Percentiles rank a stretch among this genome's conserved stretches.
Conservation (phyloP, 441 rosid species). For the Gossypium aridum region DNA sequence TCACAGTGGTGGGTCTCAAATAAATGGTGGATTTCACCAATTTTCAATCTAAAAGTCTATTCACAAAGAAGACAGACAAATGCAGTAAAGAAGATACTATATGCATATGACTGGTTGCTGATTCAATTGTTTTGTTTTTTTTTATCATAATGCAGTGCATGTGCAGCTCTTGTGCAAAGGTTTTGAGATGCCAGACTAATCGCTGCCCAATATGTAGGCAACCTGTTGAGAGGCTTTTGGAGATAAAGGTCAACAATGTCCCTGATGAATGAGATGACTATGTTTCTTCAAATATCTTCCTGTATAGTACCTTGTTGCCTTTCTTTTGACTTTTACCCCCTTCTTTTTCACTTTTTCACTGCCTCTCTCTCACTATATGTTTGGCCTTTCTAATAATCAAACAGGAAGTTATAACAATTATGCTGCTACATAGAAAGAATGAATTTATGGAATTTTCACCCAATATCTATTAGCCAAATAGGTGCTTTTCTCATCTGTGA, state of each 20-base stretch:
- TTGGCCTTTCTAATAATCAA: neutral
- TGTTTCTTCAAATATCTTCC: neutral
- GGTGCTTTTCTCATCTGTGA: neutral
- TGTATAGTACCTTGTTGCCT: conserved; percentile 21
- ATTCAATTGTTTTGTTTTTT: neutral
- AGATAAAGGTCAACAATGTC: conserved; percentile 65
- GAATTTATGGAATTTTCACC: neutral
- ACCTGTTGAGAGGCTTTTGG: conserved; percentile 89
- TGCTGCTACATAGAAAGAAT: neutral
- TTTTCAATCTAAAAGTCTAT: neutral
- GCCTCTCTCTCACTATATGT: neutral
- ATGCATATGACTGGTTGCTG: neutral
- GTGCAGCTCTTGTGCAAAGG: conserved; percentile 96
- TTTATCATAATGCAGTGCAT: conserved; percentile 60
- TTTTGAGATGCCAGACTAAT: conserved; percentile 73
- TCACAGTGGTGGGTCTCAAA: neutral
- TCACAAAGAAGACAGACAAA: neutral
- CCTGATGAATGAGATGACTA: conserved; percentile 34
- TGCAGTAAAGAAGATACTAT: neutral
- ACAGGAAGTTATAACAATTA: neutral
- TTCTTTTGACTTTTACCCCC: neutral
- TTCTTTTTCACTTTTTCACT: neutral
- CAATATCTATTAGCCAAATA: neutral
- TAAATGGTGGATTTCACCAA: neutral
- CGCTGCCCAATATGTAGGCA: conserved; percentile 94